These are phyloP conservation scores for Candida maltosa DNA, from an alignment of 805 yeast genomes.

Conservation along the genomic window DNA sequence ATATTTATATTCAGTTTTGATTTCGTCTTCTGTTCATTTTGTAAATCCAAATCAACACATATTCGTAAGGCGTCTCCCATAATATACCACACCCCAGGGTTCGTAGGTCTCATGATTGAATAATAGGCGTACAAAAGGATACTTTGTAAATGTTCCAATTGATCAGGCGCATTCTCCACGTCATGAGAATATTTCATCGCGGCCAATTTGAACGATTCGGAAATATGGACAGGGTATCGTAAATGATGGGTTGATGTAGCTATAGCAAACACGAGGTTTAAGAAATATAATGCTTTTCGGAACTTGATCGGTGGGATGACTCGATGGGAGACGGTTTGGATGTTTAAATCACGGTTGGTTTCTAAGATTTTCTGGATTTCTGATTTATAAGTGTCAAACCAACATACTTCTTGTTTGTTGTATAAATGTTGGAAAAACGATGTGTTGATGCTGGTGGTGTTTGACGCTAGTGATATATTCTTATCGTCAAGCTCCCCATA, in stretches of 20 bases:
- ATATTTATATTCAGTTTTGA: conserved; percentile 19
- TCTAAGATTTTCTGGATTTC: conserved; percentile 35
- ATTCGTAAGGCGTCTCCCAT: conserved; percentile 76
- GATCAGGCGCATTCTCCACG: conserved; percentile 54
- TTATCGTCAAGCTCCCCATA: conserved; percentile 67
- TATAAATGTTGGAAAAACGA: conserved; percentile 13
- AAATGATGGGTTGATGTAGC: conserved; percentile 73
- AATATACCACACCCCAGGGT: conserved; percentile 91
- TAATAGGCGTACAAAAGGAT: conserved; percentile 64
- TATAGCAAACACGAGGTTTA: conserved; percentile 76
- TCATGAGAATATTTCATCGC: conserved; percentile 59
- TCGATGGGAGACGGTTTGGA: conserved; percentile 28
- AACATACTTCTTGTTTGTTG: background rate
- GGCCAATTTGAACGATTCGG: conserved; percentile 67
- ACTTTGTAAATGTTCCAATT: conserved; percentile 72
- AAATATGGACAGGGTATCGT: conserved; percentile 59
- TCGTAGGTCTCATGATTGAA: conserved; percentile 83
- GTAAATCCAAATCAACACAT: conserved; percentile 82
- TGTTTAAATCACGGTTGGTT: conserved; percentile 15
- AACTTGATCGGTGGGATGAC: conserved; percentile 45
- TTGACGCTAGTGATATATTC: conserved; percentile 50
- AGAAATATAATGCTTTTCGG: conserved; percentile 60
- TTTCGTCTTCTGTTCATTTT: conserved; percentile 50
- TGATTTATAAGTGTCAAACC: conserved; percentile 5
- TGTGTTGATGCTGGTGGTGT: conserved; percentile 47